Percentiles rank a stretch among this genome's conserved stretches.
phyloP scores from a whole-genome alignment of 768 basidiomycete species.

The Podaxis carcinomalis region DNA sequence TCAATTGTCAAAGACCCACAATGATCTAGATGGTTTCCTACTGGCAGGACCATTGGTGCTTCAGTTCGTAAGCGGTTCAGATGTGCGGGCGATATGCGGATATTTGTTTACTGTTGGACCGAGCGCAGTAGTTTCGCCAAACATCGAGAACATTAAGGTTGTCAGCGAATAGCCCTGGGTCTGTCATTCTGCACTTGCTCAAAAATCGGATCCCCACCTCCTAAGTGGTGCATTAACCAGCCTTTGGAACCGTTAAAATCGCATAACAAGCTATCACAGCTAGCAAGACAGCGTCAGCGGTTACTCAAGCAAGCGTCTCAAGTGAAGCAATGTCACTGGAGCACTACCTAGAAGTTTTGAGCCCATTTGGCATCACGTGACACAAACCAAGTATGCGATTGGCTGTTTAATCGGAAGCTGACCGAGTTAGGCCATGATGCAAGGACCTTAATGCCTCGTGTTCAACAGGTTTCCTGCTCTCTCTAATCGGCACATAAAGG shows the following conservation, averaged over 20 bases:
- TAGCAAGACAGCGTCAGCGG: not conserved
- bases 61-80: not conserved
- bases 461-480: slow-evolving; percentile 10
- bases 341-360: not conserved
- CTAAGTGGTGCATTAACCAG: not conserved
- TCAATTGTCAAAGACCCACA: not conserved
- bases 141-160: not conserved
- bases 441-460: slow-evolving; percentile 14
- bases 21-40: not conserved
- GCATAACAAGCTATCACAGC: not conserved
- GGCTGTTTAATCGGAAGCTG: slow-evolving; percentile 8
- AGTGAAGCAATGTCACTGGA: not conserved
- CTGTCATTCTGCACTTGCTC: not conserved
- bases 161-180: not conserved
- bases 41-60: not conserved
- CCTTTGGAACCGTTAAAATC: not conserved
- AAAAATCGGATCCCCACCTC: not conserved
- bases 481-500: slow-evolving; percentile 12
- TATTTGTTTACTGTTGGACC: not conserved
- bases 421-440: slow-evolving; percentile 11
- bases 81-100: not conserved
- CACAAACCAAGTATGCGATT: not conserved
- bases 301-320: not conserved
- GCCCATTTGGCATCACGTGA: not conserved
- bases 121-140: not conserved